Base-by-base conservation (phyloP, 2,329 filamentous ascomycete species). In the Calonectria fujianensis region DNA sequence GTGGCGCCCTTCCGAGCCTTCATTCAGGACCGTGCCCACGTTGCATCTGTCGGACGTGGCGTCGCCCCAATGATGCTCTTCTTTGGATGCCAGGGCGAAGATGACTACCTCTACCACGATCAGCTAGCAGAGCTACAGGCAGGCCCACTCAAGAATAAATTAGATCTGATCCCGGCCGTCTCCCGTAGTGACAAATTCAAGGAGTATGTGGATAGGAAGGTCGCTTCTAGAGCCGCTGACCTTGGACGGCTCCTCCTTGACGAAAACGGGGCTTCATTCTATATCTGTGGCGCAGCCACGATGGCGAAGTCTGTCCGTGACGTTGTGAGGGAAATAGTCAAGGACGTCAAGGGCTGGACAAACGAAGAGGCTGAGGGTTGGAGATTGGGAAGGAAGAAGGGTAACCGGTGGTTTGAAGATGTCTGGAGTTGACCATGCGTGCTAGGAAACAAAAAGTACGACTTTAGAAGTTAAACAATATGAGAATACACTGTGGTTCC, bases 401-500 rank as follows among this genome's bases (percentile, higher is more conserved):
- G 27, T 37, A 66, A 70, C n/a, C 51, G 72, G 3, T 74, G 68
- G 68, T 74, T 74, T 32, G 72, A 74, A 50, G 72, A 71, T 64
- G 68, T 71, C 4, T 74, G 72, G 72, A 68, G 72, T 27, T 74
- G 37, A 41, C 16, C 24, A 24, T 41, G 37, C 16, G 37, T 10
- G 37, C 37, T 10, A 16, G 16, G 37, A 41, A 16, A 41, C 9
- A 10, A 41, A 41, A 41, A 41, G 37, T 24, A 2, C 24, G 24
- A 24, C 24, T 24, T 24, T 24, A 24, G 24, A 24, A 24, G 24
- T 24, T 24, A 24, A 24, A 24, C 24, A 2, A 24, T 24, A 24
- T 24, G 24, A 24, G 24, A 24, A 2, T 24, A 24, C 24, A 24
- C 24, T 24, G 24, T 24, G 24, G 24, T 24, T 24, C 24, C 24